A percentile compares a stretch with the other conserved stretches of the same genome.
phyloP scores from a whole-genome alignment of 2,329 filamentous ascomycete genomes.

The Colletotrichum simmondsii region DNA sequence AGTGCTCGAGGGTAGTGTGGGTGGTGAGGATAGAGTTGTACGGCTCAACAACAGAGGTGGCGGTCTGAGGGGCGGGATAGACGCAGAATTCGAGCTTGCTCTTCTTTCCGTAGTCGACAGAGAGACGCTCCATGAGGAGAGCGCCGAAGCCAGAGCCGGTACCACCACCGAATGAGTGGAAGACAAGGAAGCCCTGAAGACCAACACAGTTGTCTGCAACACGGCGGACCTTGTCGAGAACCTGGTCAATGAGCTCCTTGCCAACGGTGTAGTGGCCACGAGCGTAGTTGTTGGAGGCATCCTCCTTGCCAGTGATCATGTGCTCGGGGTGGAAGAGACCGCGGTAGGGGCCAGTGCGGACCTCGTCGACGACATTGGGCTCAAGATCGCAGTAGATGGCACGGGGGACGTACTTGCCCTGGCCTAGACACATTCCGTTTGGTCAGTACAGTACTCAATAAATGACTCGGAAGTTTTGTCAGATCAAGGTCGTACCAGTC shows the following conservation, averaged over 20 bases:
- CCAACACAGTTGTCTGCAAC: slow-evolving; percentile 98
- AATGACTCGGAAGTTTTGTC: background rate
- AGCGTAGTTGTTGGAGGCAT: slow-evolving; percentile 99
- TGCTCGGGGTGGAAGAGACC: slow-evolving; percentile 98
- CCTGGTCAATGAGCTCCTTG: slow-evolving; percentile 98
- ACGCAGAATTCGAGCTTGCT: slow-evolving; percentile 99
- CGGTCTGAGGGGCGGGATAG: slow-evolving; percentile 96
- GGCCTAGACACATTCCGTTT: slow-evolving; percentile 65
- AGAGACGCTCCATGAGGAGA: slow-evolving; percentile 98
- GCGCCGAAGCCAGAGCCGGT: slow-evolving; percentile 99
- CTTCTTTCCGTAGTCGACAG: slow-evolving; percentile 99
- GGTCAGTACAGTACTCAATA: background rate
- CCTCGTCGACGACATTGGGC: slow-evolving; percentile 99
- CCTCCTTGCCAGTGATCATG: slow-evolving; percentile 99
- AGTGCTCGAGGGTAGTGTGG: slow-evolving; percentile 99
- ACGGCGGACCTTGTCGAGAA: slow-evolving; percentile 96
- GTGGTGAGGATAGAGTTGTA: slow-evolving; percentile 99
- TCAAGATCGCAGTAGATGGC: slow-evolving; percentile 99
- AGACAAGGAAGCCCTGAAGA: slow-evolving; percentile 98
- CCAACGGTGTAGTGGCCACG: slow-evolving; percentile 99
- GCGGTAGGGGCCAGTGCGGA: slow-evolving; percentile 96
- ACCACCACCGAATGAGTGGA: slow-evolving; percentile 99
- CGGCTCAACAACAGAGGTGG: slow-evolving; percentile 97
- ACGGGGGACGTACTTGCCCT: slow-evolving; percentile 98
- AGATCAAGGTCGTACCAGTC: slow-evolving; percentile 75